phyloP scores from a whole-genome alignment of 768 basidiomycete genomes.

The Pholiota molesta region DNA sequence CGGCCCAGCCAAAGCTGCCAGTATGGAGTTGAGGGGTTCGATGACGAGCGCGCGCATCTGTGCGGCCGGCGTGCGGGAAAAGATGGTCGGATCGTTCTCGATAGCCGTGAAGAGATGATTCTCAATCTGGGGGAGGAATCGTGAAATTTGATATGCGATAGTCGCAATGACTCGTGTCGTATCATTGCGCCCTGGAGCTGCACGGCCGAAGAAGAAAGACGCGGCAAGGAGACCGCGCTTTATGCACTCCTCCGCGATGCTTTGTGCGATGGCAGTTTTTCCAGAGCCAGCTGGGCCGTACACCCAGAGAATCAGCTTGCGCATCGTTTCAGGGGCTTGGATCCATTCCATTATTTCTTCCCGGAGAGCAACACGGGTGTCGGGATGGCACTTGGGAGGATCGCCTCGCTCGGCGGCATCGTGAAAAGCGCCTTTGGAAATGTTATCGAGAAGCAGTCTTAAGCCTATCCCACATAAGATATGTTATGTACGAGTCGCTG shows the following conservation, averaged over 20 bases:
- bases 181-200: not conserved
- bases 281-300: not conserved
- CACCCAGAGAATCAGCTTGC: not conserved
- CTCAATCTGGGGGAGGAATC: not conserved
- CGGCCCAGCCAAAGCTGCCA: not conserved
- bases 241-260: not conserved
- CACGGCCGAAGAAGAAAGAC: not conserved
- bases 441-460: not conserved
- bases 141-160: not conserved
- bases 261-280: not conserved
- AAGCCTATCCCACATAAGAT: not conserved
- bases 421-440: not conserved
- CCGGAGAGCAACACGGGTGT: not conserved
- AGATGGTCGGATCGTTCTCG: not conserved
- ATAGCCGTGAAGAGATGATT: not conserved
- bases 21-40: not conserved
- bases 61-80: not conserved
- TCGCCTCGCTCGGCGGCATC: not conserved
- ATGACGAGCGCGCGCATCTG: not conserved
- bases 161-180: not conserved
- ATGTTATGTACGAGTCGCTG: too few species aligned
- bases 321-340: not conserved
- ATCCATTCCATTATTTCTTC: not conserved
- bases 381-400: not conserved
- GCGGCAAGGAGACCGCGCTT: not conserved